Evolutionary conservation across 257 asterid genomes (phyloP), one percentile per base, ranked within the genome.

Genomic region (Marsdenia floribunda): DNA sequence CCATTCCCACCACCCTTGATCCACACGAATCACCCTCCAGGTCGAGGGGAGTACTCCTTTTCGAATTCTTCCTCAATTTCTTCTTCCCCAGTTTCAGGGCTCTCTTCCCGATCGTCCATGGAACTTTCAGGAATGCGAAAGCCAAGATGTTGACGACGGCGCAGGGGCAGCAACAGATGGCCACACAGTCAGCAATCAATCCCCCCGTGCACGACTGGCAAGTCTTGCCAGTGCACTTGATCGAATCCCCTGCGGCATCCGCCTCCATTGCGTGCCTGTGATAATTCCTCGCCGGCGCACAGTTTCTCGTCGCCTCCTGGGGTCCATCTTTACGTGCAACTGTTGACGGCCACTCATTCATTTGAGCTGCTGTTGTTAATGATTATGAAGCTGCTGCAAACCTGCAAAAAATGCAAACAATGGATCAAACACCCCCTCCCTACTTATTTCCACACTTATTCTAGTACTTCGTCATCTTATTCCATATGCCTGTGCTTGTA

Each of bases 121-220:
- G 99, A 59, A 94, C 81, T 87, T 86, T 92, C 50, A 94, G 50
- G 19, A 94, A 83, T 2, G 98, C 87, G 33, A 94, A 88, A 24
- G 88, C 86, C 63, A 94, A 33, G 19, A 91, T 79, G 83, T 83
- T 87, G 46, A 92, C 91, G 55, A 94, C 91, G 15, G 97, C 92
- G 85, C 96, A 92, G 0, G 99, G 99, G 71, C 99, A 94, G 79
- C 96, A 94, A 76, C 99, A 90, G 33, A 94, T 88, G 24, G 98
- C 99, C 58, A 94, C 93, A 78, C 99, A 94, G 86, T 92, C 99
- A 46, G 98, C 97, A 78, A 94, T 87, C 75, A 83, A 85, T 38
- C 91, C 96, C 70, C 90, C 97, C 46, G 97, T 86, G 86, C 98
- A 94, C 74, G 98, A 88, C 75, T 84, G 84, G 80, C 99, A 94